Conservation (phyloP, 306 rosid genomes). For the Styphnolobium japonicum region DNA sequence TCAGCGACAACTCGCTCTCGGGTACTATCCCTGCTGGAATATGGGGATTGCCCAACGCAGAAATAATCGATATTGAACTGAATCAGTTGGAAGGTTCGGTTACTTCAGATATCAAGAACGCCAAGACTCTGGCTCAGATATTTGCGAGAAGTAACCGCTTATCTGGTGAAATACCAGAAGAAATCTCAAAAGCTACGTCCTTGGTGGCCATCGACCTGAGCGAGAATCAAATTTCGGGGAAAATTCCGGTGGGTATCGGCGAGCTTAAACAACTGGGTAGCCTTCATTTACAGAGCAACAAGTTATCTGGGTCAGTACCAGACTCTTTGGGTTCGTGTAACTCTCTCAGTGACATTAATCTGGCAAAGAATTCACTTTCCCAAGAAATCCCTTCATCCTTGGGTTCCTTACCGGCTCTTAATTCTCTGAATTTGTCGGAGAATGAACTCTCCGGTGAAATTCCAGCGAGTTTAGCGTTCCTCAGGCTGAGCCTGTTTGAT, state of each 20-base stretch:
- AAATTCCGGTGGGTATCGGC: constrained; percentile 56
- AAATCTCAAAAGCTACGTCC: constrained; percentile 54
- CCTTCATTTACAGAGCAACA: constrained; percentile 57
- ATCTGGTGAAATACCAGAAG: constrained; percentile 59
- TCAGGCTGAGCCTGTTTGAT: constrained; percentile 68
- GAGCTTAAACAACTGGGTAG: constrained; percentile 50
- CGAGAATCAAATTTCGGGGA: constrained; percentile 55
- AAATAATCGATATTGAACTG: constrained; percentile 53
- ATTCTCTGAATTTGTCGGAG: constrained; percentile 58
- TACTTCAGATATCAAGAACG: constrained; percentile 51
- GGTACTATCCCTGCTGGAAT: constrained; percentile 64
- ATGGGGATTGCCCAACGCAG: constrained; percentile 71
- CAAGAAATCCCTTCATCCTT: constrained; percentile 61
- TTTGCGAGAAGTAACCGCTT: constrained; percentile 46
- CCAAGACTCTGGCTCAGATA: constrained; percentile 47
- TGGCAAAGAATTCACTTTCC: constrained; percentile 53
- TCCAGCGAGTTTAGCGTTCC: constrained; percentile 50
- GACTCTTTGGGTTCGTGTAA: constrained; percentile 56
- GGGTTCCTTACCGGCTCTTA: constrained; percentile 57
- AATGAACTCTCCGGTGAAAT: constrained; percentile 70
- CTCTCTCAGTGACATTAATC: constrained; percentile 50
- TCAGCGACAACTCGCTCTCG: constrained; percentile 65
- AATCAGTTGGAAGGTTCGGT: constrained; percentile 67
- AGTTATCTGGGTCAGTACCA: constrained; percentile 61
- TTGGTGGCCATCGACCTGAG: constrained; percentile 49